Evolutionary conservation across 2,329 filamentous ascomycete genomes (phyloP), one percentile per base, ranked within the genome.

Genomic region (Xylariaceae sp.): DNA sequence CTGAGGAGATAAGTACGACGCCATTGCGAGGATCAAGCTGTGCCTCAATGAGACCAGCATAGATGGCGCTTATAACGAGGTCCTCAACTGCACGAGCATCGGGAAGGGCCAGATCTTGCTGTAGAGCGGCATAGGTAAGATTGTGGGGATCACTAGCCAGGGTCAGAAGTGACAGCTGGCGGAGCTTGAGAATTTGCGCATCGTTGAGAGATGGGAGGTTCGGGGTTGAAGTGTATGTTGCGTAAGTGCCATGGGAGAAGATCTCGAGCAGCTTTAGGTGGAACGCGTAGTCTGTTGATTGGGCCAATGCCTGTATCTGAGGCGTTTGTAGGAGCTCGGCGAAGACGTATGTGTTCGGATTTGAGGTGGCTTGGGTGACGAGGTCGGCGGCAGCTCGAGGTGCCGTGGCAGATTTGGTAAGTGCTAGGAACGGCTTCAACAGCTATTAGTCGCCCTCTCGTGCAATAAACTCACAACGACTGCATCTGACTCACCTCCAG

Each of bases 171-270:
- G 89, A 89, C 30, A 98, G 84, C 59, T 96, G 88, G 40, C 89
- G 86, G 33, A 98, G 85, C 69, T 98, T 98, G 49, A 83, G 76
- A 33, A 74, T 68, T 69, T 98, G 93, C 40, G 78, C 72, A 1
- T 79, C 74, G 60, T 77, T 84, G 37, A 98, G 79, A 7, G 72
- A 48, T 2, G 91, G 93, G 3, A 96, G 81, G 49, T 54, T 53
- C 16, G 63, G 41, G n/a, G 65, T 61, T n/a, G 56, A 50, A 17
- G 52, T 59, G 71, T 95, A 96, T 54, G 84, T 79, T 45, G 78
- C 70, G 72, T 89, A 96, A 45, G 89, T 95, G 46, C 91, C 93
- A 74, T 93, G 89, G 44, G 89, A 87, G 67, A 98, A 98, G 56
- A 94, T 83, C 64, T 90, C 78, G 34, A 98, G 83, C 12, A 95